Evolutionary conservation across 2,329 filamentous ascomycete genomes (phyloP).

Genomic region (Botrytis porri): DNA sequence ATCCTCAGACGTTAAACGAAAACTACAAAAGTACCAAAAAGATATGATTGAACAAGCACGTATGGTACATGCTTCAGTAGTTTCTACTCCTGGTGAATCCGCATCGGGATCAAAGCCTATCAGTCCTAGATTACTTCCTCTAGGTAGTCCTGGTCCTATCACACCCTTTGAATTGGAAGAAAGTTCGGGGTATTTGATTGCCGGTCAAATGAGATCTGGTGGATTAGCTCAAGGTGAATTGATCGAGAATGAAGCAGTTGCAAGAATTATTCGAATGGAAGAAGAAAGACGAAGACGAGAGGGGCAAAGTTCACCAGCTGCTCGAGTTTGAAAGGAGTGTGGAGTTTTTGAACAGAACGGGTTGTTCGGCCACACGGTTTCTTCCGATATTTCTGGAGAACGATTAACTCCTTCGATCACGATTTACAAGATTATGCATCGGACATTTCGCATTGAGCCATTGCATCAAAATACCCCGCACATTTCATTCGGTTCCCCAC

Average conservation of each 20-base stretch:
- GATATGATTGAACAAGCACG: constrained; percentile 60
- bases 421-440: neutral
- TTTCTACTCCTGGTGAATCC: constrained; percentile 36
- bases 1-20: constrained; percentile 49
- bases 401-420: neutral
- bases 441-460: neutral
- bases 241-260: constrained; percentile 17
- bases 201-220: constrained; percentile 22
- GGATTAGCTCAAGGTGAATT: constrained; percentile 9
- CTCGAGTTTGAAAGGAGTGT: constrained; percentile 11
- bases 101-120: constrained; percentile 42
- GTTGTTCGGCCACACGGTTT: neutral
- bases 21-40: constrained; percentile 56
- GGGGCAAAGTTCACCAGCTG: constrained; percentile 16
- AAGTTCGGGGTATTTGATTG: constrained; percentile 32
- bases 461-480: neutral
- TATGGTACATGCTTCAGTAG: constrained; percentile 39
- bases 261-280: constrained; percentile 15
- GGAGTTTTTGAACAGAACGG: neutral
- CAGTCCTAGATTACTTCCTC: constrained; percentile 50
- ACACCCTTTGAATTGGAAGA: constrained; percentile 58
- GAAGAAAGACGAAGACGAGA: constrained; percentile 18
- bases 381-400: neutral
- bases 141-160: constrained; percentile 58
- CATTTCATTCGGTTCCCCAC: neutral